Percentiles rank a stretch among this genome's conserved stretches.
These are phyloP conservation scores for Trichoderma parareesei DNA, from an alignment of 495 filamentous ascomycete species.

Conservation along the genomic window DNA sequence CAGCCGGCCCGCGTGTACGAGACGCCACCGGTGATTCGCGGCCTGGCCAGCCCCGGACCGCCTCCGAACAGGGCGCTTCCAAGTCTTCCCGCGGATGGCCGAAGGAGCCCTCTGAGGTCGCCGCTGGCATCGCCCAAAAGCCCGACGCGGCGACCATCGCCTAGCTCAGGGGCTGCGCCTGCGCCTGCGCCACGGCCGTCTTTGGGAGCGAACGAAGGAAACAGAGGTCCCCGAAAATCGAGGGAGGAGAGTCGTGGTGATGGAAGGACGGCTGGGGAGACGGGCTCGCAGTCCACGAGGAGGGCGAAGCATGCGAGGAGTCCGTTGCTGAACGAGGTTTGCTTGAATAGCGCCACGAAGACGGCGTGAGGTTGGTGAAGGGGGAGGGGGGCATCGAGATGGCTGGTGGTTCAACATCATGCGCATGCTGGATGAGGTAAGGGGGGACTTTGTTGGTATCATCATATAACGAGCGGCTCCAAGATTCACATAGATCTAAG, in stretches of 20 bases:
- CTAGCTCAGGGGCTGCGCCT: background rate
- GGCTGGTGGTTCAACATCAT: background rate
- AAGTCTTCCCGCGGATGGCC: background rate
- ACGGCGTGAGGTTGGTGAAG: background rate
- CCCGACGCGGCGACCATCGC: background rate
- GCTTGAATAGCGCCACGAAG: constrained; percentile 16
- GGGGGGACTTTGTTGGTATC: background rate
- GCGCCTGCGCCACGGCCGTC: background rate
- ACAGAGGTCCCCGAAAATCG: background rate
- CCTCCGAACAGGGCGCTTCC: constrained; percentile 18
- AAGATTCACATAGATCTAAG: background rate
- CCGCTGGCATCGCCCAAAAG: background rate
- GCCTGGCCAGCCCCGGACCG: constrained; percentile 22
- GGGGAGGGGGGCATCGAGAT: background rate
- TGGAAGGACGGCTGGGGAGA: background rate
- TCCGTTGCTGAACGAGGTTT: constrained; percentile 18
- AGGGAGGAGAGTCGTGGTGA: background rate
- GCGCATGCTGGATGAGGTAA: background rate
- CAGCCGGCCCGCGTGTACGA: constrained; percentile 19
- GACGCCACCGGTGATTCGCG: constrained; percentile 16
- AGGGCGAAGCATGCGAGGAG: constrained; percentile 12
- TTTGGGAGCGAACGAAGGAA: background rate
- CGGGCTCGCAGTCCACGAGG: constrained; percentile 12
- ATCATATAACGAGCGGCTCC: background rate
- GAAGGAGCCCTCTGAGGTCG: background rate